These are phyloP conservation scores for Inonotus hispidus DNA, from an alignment of 1,284 basidiomycete genomes.

Conservation along the genomic window DNA sequence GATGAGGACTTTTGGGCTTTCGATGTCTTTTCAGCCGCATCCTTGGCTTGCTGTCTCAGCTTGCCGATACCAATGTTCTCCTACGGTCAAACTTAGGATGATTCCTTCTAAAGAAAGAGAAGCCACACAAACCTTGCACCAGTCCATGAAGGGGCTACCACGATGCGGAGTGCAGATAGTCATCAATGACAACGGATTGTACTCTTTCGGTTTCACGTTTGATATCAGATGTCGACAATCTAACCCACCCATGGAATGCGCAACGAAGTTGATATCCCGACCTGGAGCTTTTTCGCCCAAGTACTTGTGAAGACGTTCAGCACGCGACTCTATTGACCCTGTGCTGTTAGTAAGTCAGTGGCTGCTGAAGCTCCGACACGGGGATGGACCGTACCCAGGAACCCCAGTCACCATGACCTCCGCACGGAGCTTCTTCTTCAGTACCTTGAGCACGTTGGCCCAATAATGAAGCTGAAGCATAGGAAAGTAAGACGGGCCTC, in stretches of 20 bases:
- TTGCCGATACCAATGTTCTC: constrained; percentile 85
- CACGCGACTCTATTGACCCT: constrained; percentile 84
- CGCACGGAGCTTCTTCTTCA: constrained; percentile 81
- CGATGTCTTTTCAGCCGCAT: constrained; percentile 23
- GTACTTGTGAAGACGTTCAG: constrained; percentile 72
- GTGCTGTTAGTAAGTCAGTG: constrained; percentile 49
- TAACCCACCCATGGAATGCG: constrained; percentile 97
- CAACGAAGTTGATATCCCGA: constrained; percentile 85
- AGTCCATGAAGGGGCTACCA: constrained; percentile 98
- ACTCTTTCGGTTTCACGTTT: constrained; percentile 77
- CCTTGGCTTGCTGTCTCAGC: constrained; percentile 24
- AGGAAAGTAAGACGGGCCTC: constrained; percentile 72
- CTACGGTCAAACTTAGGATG: constrained; percentile 32
- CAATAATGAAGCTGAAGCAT: constrained; percentile 91
- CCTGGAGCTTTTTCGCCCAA: constrained; percentile 65
- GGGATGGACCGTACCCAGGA: constrained; percentile 61
- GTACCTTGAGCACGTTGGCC: constrained; percentile 81
- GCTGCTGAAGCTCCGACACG: neutral
- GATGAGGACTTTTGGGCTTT: constrained; percentile 16
- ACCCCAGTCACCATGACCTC: constrained; percentile 96
- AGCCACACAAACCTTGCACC: constrained; percentile 71
- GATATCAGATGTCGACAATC: constrained; percentile 91
- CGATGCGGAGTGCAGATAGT: constrained; percentile 93
- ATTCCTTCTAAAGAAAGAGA: neutral
- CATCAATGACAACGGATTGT: constrained; percentile 84